Conservation (phyloP, 352 stramenopile genomes). For the Pythium sukuiense region DNA sequence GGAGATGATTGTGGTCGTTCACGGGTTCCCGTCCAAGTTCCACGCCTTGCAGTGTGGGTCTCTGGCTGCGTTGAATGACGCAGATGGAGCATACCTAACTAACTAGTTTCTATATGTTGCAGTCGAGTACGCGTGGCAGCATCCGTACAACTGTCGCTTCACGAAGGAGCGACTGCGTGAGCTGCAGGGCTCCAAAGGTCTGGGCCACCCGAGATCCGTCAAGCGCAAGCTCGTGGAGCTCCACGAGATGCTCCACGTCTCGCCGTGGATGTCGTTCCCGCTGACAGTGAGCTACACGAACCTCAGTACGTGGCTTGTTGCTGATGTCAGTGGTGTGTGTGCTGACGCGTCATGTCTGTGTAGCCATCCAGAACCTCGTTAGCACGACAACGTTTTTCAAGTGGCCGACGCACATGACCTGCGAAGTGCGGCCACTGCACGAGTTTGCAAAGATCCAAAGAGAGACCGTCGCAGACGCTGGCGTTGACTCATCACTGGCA, state of each 20-base stretch:
- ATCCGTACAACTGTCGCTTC: constrained; percentile 58
- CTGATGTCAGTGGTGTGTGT: not conserved
- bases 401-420: constrained; percentile 37
- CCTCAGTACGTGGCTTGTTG: constrained; percentile 23
- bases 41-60: constrained; percentile 72
- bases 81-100: not conserved
- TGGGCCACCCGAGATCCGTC: constrained; percentile 55
- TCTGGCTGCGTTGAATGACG: not conserved
- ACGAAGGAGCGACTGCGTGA: constrained; percentile 37
- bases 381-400: constrained; percentile 35
- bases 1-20: constrained; percentile 73
- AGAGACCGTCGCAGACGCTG: not conserved
- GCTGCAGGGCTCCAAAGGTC: constrained; percentile 36
- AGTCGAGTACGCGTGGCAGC: constrained; percentile 85
- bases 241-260: constrained; percentile 59
- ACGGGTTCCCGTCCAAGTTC: constrained; percentile 78
- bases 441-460: constrained; percentile 24
- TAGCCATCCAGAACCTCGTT: constrained; percentile 37
- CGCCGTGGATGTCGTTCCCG: constrained; percentile 45
- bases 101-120: not conserved
- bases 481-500: not conserved
- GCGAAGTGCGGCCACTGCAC: constrained; percentile 35
- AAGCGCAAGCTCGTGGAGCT: constrained; percentile 75
- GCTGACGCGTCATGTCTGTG: not conserved
- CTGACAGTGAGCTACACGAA: constrained; percentile 59